A percentile compares a stretch with the other conserved stretches of the same genome.
phyloP scores from a whole-genome alignment of 2,329 filamentous ascomycete genomes.

The Domatiomyces globalis region DNA sequence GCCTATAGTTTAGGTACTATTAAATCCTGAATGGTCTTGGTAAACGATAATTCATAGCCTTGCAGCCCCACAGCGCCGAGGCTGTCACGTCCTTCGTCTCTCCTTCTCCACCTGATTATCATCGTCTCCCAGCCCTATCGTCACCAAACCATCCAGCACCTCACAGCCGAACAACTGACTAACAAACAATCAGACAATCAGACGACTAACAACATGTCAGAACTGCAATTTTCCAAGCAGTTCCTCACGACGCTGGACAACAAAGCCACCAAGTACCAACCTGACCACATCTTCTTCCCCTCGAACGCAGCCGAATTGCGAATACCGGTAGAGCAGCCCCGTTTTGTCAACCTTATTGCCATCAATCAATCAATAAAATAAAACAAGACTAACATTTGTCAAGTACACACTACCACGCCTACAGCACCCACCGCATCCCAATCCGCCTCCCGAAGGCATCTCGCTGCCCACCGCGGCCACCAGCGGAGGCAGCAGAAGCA shows the following conservation, averaged over 20 bases:
- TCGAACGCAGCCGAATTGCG: constrained; percentile 56
- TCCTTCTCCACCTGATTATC: no score
- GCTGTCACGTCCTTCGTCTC: no score
- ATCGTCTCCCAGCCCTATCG: no score
- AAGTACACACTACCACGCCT: constrained; percentile 37
- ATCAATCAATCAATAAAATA: no score
- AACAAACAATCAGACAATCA: constrained; percentile 10
- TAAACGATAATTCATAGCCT: no score
- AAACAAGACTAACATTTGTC: neutral
- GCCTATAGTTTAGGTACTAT: no score
- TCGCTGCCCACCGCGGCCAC: constrained; percentile 1
- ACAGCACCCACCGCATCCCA: constrained; percentile 27
- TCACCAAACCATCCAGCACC: no score
- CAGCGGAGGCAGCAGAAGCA: constrained; percentile 6
- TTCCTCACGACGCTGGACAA: constrained; percentile 71
- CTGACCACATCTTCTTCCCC: constrained; percentile 81
- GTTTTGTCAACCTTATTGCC: no score
- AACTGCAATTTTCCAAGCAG: constrained; percentile 67
- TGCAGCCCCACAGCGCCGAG: no score
- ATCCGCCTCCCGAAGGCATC: constrained; percentile 23
- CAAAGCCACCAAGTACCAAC: constrained; percentile 64
- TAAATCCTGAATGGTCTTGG: no score
- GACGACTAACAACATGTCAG: constrained; percentile 50
- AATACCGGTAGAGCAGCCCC: constrained; percentile 47
- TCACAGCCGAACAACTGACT: no score